phyloP scores from a whole-genome alignment of 2,329 filamentous ascomycete genomes.

The Fusarium pseudonygamai region DNA sequence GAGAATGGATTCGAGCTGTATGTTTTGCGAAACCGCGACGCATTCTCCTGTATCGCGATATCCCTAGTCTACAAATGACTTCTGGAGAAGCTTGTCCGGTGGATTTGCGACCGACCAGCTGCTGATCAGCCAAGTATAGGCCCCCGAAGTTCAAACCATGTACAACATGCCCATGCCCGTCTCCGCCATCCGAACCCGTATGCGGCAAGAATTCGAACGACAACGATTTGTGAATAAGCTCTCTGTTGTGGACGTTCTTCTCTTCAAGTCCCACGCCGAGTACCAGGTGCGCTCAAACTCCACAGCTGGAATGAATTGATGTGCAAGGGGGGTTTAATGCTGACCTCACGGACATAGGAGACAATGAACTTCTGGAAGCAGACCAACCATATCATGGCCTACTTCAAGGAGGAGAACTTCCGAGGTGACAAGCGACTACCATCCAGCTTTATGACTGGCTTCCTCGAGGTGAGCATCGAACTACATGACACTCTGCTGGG shows the following conservation, averaged over 20 bases:
- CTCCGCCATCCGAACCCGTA: constrained; percentile 87
- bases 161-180: constrained; percentile 93
- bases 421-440: constrained; percentile 82
- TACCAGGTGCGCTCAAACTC: constrained; percentile 75
- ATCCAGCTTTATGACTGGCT: constrained; percentile 90
- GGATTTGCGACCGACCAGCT: not conserved
- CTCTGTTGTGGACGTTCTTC: constrained; percentile 84
- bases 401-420: constrained; percentile 87
- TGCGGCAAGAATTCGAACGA: constrained; percentile 96
- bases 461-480: constrained; percentile 80
- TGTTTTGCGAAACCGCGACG: constrained; percentile 52
- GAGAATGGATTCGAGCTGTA: constrained; percentile 97
- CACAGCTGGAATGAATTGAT: constrained; percentile 65
- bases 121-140: constrained; percentile 62
- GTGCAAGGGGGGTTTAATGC: not conserved
- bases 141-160: constrained; percentile 96
- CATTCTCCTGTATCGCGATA: not conserved
- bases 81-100: not conserved
- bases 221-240: constrained; percentile 94
- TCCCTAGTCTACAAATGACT: not conserved
- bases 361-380: constrained; percentile 99
- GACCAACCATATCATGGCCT: constrained; percentile 93
- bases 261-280: constrained; percentile 91
- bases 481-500: not conserved
- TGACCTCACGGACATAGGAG: constrained; percentile 68